A percentile compares a stretch with the other conserved stretches of the same genome.
phyloP scores from a whole-genome alignment of 2,329 filamentous ascomycete genomes.

The Penicillium polonicum region DNA sequence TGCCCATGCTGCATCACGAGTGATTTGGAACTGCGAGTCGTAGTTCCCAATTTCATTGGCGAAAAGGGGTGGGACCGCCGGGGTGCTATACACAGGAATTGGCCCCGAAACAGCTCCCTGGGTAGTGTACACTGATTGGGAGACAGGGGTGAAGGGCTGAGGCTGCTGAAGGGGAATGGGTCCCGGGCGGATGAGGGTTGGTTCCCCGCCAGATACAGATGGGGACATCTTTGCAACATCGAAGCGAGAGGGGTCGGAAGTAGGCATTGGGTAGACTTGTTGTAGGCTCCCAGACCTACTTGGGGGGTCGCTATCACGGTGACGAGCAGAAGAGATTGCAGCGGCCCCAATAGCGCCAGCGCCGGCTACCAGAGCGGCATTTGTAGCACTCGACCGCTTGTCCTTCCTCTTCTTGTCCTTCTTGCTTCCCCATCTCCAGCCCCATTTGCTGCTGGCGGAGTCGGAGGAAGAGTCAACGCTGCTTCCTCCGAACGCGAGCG shows the following conservation, averaged over 20 bases:
- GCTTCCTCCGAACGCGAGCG: constrained; percentile 60
- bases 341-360: constrained; percentile 45
- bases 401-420: constrained; percentile 40
- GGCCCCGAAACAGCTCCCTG: constrained; percentile 35
- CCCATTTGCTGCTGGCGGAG: constrained; percentile 59
- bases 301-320: constrained; percentile 30
- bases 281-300: constrained; percentile 51
- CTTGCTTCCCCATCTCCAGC: constrained; percentile 60
- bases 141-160: constrained; percentile 72
- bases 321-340: constrained; percentile 42
- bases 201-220: constrained; percentile 24
- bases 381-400: constrained; percentile 27
- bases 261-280: constrained; percentile 65
- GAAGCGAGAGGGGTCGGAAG: constrained; percentile 63
- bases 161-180: constrained; percentile 79
- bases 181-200: constrained; percentile 50
- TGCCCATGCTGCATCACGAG: constrained; percentile 15
- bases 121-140: constrained; percentile 62
- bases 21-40: constrained; percentile 15
- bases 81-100: constrained; percentile 42
- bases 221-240: constrained; percentile 50
- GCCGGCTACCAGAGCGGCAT: constrained; percentile 42
- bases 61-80: constrained; percentile 44
- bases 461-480: constrained; percentile 57
- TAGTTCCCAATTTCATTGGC: constrained; percentile 28